These are phyloP conservation scores for Nigrospora oryzae DNA, from an alignment of 2,329 filamentous ascomycete species.

Conservation along the genomic window DNA sequence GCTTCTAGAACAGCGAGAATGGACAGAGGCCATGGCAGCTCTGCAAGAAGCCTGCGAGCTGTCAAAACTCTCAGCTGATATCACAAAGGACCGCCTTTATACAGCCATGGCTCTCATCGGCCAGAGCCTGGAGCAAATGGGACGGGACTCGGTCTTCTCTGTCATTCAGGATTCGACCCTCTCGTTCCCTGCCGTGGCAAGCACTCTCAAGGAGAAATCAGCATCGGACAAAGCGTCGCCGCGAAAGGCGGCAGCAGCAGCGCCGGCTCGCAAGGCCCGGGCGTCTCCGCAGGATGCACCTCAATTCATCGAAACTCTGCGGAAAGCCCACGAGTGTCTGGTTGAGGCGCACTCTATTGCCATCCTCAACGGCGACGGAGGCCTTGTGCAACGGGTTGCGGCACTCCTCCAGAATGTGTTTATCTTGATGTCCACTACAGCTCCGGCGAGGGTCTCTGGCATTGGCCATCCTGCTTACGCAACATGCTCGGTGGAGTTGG, in stretches of 20 bases:
- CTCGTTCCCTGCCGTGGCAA: slow-evolving; percentile 65
- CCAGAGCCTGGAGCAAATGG: slow-evolving; percentile 64
- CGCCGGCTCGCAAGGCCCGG: slow-evolving; percentile 24
- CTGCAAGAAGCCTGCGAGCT: slow-evolving; percentile 41
- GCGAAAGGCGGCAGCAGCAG: slow-evolving; percentile 15
- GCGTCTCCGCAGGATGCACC: slow-evolving; percentile 19
- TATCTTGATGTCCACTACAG: slow-evolving; percentile 57
- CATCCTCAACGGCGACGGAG: slow-evolving; percentile 43
- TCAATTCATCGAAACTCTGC: slow-evolving; percentile 50
- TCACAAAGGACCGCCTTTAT: slow-evolving; percentile 46
- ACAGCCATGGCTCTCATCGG: slow-evolving; percentile 61
- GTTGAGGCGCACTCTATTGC: slow-evolving; percentile 54
- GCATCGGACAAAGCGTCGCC: slow-evolving; percentile 25
- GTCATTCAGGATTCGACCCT: slow-evolving; percentile 89
- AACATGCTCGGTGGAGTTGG: slow-evolving; percentile 58
- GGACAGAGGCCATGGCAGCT: slow-evolving; percentile 46
- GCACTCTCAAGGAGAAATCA: slow-evolving; percentile 27
- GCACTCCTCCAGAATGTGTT: slow-evolving; percentile 56
- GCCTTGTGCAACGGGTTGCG: slow-evolving; percentile 55
- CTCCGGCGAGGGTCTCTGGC: slow-evolving; percentile 34
- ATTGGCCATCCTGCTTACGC: slow-evolving; percentile 47
- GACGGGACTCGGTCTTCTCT: slow-evolving; percentile 75
- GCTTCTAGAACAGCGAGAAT: slow-evolving; percentile 42
- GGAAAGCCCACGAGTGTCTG: slow-evolving; percentile 57
- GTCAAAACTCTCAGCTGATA: slow-evolving; percentile 29